phyloP scores from a whole-genome alignment of 2,329 filamentous ascomycete genomes.

The Colletotrichum falcatum region DNA sequence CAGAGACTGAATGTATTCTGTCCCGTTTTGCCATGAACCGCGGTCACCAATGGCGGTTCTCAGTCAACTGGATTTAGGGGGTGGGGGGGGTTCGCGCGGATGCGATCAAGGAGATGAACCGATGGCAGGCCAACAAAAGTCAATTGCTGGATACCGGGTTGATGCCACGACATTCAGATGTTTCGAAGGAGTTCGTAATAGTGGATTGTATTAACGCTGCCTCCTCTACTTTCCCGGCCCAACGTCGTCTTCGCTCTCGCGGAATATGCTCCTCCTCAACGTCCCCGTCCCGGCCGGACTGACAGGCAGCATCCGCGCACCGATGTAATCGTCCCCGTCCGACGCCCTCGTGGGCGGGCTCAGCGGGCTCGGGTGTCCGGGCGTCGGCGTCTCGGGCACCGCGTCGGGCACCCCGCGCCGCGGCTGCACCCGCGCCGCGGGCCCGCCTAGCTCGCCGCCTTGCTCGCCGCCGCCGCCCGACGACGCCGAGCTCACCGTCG shows the following conservation, averaged over 20 bases:
- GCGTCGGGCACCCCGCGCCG: slow-evolving; percentile 22
- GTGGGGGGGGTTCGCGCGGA: not conserved
- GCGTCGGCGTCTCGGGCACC: slow-evolving; percentile 36
- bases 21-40: not conserved
- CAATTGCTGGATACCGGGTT: not conserved
- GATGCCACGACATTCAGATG: not conserved
- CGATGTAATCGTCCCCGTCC: slow-evolving; percentile 46
- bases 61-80: no score
- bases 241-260: slow-evolving; percentile 55
- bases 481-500: slow-evolving; percentile 52
- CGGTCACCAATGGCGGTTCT: not conserved
- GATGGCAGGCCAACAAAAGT: not conserved
- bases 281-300: slow-evolving; percentile 34
- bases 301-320: slow-evolving; percentile 40
- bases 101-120: not conserved
- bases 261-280: slow-evolving; percentile 56
- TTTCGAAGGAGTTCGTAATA: no score
- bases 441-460: slow-evolving; percentile 10
- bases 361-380: slow-evolving; percentile 32
- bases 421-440: not conserved
- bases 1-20: not conserved
- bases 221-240: slow-evolving; percentile 14
- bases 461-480: no score
- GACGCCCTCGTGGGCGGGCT: slow-evolving; percentile 46
- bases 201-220: not conserved